Conservation (phyloP, 179 eudicot species). For the Actinidia polygama region DNA sequence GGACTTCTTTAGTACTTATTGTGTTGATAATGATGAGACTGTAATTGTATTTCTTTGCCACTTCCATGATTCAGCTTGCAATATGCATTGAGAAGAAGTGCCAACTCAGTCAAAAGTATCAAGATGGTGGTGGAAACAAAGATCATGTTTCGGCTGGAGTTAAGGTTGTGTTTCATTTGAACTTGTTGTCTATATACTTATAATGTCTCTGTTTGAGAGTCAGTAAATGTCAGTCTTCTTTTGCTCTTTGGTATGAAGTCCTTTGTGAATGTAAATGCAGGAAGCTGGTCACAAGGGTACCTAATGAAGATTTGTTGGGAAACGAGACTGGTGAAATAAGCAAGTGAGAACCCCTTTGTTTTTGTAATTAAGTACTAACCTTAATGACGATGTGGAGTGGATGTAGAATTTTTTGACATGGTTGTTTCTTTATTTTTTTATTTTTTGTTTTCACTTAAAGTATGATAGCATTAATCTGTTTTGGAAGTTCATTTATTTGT, state of each 20-base stretch:
- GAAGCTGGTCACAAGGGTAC: slow-evolving; percentile 33
- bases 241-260: not conserved
- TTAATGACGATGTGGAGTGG: not conserved
- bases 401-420: not conserved
- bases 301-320: slow-evolving; percentile 22
- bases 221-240: not conserved
- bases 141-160: slow-evolving; percentile 36
- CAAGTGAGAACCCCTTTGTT: slow-evolving; percentile 46
- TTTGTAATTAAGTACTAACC: slow-evolving; percentile 9
- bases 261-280: slow-evolving; percentile 41
- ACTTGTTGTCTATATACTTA: slow-evolving; percentile 11
- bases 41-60: not conserved
- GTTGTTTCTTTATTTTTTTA: not conserved
- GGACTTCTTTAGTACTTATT: not conserved
- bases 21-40: not conserved
- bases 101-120: slow-evolving; percentile 49
- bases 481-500: not conserved
- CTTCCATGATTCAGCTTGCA: slow-evolving; percentile 59
- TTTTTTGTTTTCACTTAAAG: not conserved
- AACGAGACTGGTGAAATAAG: slow-evolving; percentile 68
- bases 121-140: slow-evolving; percentile 47
- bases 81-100: slow-evolving; percentile 83
- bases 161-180: slow-evolving; percentile 36
- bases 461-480: not conserved
- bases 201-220: slow-evolving; percentile 17